Base-by-base conservation (phyloP, 2,329 filamentous ascomycete species). In the Fusarium austroafricanum region DNA sequence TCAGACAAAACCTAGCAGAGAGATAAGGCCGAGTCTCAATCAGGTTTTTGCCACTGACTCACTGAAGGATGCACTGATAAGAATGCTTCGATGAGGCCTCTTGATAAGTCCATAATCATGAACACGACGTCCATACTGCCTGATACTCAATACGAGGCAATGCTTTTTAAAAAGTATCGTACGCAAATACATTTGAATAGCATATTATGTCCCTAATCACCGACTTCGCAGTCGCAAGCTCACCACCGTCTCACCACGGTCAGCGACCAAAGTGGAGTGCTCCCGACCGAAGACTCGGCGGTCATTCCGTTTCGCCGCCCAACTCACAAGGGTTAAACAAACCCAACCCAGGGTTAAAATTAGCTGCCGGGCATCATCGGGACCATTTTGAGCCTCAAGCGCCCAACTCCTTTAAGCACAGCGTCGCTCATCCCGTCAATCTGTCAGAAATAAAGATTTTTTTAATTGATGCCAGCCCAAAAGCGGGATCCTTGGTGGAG, bases 21-120 rank as follows among this genome's bases (percentile, higher is more conserved):
- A 68, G 71, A 71, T 73, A 73, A 72, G 64, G 47, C 71, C 67
- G 71, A 73, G 71, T 71, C 69, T 73, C 69, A 73, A 59, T 31
- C 54, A 45, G n/a, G 55, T 51, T 51, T 68, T 43, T 55, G 64
- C 55, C 56, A 69, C 52, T 20, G 23, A 12, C 10, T 31, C 29
- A 11, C 29, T 14, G 10, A 10, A 12, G 3, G 3, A 31, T 14
- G 10, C 21, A 35, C 46, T 54, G 44, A 67, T 62, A 49, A 55
- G 23, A 50, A 38, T 29, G 40, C 26, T 26, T n/a, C 15, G 20
- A 6, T 42, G 66, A 70, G 57, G 66, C 49, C 61, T 67, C 61
- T 59, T 10, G 10, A 28, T 43, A 35, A 43, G 35, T 51, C 18
- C 47, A 51, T 43, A 43, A 43, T 51, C 47, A 51, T 51, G 47